Evolutionary conservation across 371 early-diverging fungal genomes (phyloP).

Genomic region (Blakeslea trispora): DNA sequence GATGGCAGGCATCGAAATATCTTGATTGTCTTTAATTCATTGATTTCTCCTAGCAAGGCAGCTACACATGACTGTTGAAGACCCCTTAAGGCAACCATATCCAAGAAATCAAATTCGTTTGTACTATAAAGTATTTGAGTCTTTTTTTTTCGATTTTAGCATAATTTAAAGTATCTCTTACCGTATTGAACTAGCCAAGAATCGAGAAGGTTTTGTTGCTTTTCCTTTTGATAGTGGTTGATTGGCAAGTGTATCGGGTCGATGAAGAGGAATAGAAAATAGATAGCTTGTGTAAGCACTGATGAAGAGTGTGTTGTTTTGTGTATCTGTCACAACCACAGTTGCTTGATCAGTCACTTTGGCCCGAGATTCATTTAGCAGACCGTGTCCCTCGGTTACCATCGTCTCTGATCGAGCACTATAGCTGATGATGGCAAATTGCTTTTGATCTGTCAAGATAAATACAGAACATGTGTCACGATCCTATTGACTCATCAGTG

Average conservation of each 20-base stretch:
- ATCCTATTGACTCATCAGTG: constrained; percentile 7
- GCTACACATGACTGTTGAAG: constrained; percentile 8
- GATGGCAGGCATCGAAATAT: background rate
- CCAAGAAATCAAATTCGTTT: constrained; percentile 18
- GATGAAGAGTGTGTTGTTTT: constrained; percentile 11
- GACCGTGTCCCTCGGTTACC: constrained; percentile 15
- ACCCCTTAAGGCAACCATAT: constrained; percentile 16
- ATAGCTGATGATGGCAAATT: constrained; percentile 15
- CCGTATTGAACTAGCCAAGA: background rate
- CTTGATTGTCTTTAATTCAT: constrained; percentile 22
- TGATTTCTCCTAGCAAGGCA: constrained; percentile 23
- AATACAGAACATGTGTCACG: constrained; percentile 17
- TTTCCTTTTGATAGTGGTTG: background rate
- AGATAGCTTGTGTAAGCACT: constrained; percentile 17
- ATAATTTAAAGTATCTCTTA: too few relatives aligned
- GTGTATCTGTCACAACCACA: background rate
- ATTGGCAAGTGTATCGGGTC: background rate
- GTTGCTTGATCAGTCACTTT: constrained; percentile 12
- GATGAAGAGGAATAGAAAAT: constrained; percentile 12
- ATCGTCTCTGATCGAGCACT: background rate
- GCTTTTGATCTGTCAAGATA: constrained; percentile 19
- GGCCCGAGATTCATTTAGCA: constrained; percentile 3
- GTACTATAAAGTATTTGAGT: too few relatives aligned
- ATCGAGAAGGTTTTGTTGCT: background rate
- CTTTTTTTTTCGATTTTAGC: too few relatives aligned